Conservation (phyloP, 768 basidiomycete genomes). For the Lyophyllum atratum region DNA sequence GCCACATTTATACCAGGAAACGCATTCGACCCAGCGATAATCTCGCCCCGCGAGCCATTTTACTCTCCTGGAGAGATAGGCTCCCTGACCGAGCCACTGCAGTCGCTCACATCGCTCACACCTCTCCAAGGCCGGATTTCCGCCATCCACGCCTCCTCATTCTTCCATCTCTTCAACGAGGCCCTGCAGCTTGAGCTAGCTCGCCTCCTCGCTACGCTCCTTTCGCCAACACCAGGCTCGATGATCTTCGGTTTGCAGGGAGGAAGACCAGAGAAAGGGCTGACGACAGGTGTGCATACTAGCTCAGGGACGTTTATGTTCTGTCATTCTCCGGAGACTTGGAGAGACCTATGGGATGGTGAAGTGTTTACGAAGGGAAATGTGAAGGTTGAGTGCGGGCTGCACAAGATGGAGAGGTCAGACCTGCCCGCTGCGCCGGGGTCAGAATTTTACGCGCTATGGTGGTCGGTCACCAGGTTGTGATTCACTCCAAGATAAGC, state of each 20-base stretch:
- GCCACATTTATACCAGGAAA: slow-evolving; percentile 53
- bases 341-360: slow-evolving; percentile 31
- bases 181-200: slow-evolving; percentile 42
- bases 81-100: slow-evolving; percentile 23
- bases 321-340: slow-evolving; percentile 34
- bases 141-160: slow-evolving; percentile 49
- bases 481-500: neutral
- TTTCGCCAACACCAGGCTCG: slow-evolving; percentile 45
- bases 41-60: slow-evolving; percentile 26
- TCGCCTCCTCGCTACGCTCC: slow-evolving; percentile 38
- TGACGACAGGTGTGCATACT: slow-evolving; percentile 2
- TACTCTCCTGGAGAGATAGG: slow-evolving; percentile 18
- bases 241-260: slow-evolving; percentile 46
- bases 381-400: slow-evolving; percentile 9
- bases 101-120: slow-evolving; percentile 41
- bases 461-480: slow-evolving; percentile 16
- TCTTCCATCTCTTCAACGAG: slow-evolving; percentile 56
- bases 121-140: slow-evolving; percentile 48
- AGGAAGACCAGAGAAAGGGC: slow-evolving; percentile 33
- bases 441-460: slow-evolving; percentile 1
- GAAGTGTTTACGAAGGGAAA: slow-evolving; percentile 29
- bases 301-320: slow-evolving; percentile 24
- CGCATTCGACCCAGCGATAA: slow-evolving; percentile 40
- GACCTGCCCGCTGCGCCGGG: neutral
- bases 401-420: neutral